Conservation (phyloP, 768 basidiomycete species). For the Lepiota venenata region DNA sequence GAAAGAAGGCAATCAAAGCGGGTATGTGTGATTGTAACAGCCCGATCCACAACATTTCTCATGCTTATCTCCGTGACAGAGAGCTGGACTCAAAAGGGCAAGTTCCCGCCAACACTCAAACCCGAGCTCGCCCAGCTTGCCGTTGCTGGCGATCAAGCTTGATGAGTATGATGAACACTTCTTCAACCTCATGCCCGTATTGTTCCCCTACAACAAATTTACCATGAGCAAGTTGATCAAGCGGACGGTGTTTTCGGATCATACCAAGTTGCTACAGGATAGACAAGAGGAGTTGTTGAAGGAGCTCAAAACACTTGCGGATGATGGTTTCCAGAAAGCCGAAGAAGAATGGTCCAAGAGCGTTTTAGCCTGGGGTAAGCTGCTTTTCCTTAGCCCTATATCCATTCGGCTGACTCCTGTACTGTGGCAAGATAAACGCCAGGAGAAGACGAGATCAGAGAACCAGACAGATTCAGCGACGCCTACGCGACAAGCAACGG, state of each 20-base stretch:
- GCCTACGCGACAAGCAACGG: slow-evolving; percentile 42
- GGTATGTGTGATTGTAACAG: slow-evolving; percentile 33
- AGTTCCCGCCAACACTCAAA: slow-evolving; percentile 83
- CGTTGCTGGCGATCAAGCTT: slow-evolving; percentile 71
- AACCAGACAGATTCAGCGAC: slow-evolving; percentile 28
- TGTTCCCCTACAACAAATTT: slow-evolving; percentile 95
- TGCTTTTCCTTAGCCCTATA: background rate
- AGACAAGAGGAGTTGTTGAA: slow-evolving; percentile 67
- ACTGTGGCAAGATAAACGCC: background rate
- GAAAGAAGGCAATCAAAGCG: slow-evolving; percentile 51
- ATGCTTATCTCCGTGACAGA: slow-evolving; percentile 38
- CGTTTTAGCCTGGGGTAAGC: slow-evolving; percentile 64
- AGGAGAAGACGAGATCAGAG: background rate
- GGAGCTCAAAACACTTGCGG: slow-evolving; percentile 58
- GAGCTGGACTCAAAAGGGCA: slow-evolving; percentile 77
- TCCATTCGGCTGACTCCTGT: slow-evolving; percentile 34
- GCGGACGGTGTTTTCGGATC: slow-evolving; percentile 78
- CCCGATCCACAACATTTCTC: background rate
- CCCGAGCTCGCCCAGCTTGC: slow-evolving; percentile 71
- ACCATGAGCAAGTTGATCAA: slow-evolving; percentile 96
- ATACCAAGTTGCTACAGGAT: slow-evolving; percentile 59
- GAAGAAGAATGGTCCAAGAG: slow-evolving; percentile 76
- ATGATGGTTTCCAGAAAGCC: slow-evolving; percentile 64
- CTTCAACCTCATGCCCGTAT: slow-evolving; percentile 80
- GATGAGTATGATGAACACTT: slow-evolving; percentile 92